phyloP scores from a whole-genome alignment of 1,139 yeast species.

The Yamadazyma epiphylla region DNA sequence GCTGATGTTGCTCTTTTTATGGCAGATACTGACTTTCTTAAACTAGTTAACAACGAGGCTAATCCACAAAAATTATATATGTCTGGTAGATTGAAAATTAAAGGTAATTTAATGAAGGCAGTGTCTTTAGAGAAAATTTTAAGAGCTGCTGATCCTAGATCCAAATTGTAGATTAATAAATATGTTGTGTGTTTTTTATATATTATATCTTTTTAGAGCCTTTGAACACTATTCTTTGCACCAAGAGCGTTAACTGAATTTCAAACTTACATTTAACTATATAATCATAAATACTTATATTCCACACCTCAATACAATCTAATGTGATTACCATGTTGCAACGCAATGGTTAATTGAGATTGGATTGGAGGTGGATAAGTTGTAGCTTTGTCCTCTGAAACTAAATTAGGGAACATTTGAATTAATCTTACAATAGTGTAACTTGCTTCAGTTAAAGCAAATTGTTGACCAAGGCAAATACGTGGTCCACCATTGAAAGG shows the following conservation, averaged over 20 bases:
- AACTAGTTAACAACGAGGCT: conserved; percentile 20
- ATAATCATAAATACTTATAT: too few relatives aligned
- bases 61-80: conserved; percentile 21
- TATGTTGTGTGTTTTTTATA: too few relatives aligned
- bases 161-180: conserved; percentile 11
- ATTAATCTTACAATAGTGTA: conserved; percentile 44
- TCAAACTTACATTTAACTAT: too few relatives aligned
- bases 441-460: conserved; percentile 52
- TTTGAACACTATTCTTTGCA: too few relatives aligned
- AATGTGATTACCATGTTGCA: conserved; percentile 19
- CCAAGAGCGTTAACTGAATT: too few relatives aligned
- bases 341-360: conserved; percentile 29
- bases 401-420: conserved; percentile 36
- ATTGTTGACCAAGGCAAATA: conserved; percentile 59
- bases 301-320: conserved; percentile 16
- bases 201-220: too few relatives aligned
- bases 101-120: conserved; percentile 24
- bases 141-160: conserved; percentile 22
- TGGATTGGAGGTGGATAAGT: conserved; percentile 28
- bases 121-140: conserved; percentile 19
- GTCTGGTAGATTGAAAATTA: conserved; percentile 20
- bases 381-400: conserved; percentile 16
- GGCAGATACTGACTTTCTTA: conserved; percentile 20
- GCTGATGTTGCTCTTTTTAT: conserved; percentile 17
- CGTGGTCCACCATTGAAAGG: conserved; percentile 65